phyloP scores from a whole-genome alignment of 495 filamentous ascomycete genomes.

The Daldinia bambusicola region DNA sequence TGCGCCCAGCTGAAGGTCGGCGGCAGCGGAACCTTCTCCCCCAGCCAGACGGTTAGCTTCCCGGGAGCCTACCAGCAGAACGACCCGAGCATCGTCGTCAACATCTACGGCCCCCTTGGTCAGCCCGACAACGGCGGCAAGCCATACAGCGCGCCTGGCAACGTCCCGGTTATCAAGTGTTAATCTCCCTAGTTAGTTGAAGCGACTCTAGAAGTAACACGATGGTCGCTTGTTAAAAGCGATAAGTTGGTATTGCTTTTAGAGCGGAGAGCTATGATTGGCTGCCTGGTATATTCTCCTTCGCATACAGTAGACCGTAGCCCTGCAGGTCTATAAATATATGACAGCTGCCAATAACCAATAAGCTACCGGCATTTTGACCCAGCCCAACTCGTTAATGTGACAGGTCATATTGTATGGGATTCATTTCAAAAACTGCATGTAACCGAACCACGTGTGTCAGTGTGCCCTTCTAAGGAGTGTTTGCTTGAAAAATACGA shows the following conservation, averaged over 20 bases:
- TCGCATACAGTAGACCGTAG: not conserved
- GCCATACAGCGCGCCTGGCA: constrained; percentile 57
- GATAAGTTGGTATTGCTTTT: constrained; percentile 1
- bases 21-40: constrained; percentile 57
- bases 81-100: constrained; percentile 64
- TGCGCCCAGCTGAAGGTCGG: constrained; percentile 67
- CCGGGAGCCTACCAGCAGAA: constrained; percentile 63
- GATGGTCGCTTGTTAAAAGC: not conserved
- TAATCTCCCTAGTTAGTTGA: constrained; percentile 45
- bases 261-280: not conserved
- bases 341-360: not conserved
- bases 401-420: not conserved
- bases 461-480: not conserved
- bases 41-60: constrained; percentile 62
- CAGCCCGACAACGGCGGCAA: constrained; percentile 59
- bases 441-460: not conserved
- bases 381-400: not conserved
- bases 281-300: constrained; percentile 13
- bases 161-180: constrained; percentile 56
- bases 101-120: constrained; percentile 62
- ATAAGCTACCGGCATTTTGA: not conserved
- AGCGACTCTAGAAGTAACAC: not conserved
- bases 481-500: not conserved
- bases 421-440: not conserved
- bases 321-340: constrained; percentile 6